Base-by-base conservation (phyloP, 768 basidiomycete species). In the Lentinula lateritia region DNA sequence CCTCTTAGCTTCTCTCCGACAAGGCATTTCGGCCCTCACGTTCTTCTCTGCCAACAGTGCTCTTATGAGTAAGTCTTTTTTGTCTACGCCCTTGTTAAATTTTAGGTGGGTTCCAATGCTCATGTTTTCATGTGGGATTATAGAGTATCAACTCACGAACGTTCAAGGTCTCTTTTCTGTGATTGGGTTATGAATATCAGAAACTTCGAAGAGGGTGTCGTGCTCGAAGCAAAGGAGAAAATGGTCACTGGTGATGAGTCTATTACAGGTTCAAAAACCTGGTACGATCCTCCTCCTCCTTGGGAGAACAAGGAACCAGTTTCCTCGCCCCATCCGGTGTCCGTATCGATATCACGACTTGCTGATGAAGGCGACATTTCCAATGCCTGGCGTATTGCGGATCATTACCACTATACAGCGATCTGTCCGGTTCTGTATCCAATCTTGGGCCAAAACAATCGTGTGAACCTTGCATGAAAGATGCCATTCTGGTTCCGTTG, bases 61-160 rank as follows among this genome's bases (percentile, higher is more conserved):
- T 20, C 32, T 60, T 18, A 60, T 60, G 59, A 52, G 59, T 60
- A 60, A 60, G 59, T 60, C 23, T 43, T 56, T 48, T 9, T n/a
- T n/a, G 23, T 23, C 18, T 28, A 28, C 28, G 5, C 18, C 55
- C 50, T 32, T 52, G n/a, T 43, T 28, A 35, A 36, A 32, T n/a
- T 6, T 50, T n/a, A 60, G 59, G 59, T 60, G 38, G 48, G 59
- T 60, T 23, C 32, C 36, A 34, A 36, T 43, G 34, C 59, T 52
- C 48, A 60, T 60, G 13, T 13, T 18, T 52, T 45, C 43, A 38
- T 50, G 42, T 23, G 52, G 46, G 46, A 18, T 48, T 48, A 20
- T 50, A 60, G 59, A 52, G 50, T 52, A 34, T 32, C 59, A 60
- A 8, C 59, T 60, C 41, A 60, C 59, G 15, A 60, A 18, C 45